Conservation (phyloP, 352 stramenopile genomes). For the Phytophthora litchii region DNA sequence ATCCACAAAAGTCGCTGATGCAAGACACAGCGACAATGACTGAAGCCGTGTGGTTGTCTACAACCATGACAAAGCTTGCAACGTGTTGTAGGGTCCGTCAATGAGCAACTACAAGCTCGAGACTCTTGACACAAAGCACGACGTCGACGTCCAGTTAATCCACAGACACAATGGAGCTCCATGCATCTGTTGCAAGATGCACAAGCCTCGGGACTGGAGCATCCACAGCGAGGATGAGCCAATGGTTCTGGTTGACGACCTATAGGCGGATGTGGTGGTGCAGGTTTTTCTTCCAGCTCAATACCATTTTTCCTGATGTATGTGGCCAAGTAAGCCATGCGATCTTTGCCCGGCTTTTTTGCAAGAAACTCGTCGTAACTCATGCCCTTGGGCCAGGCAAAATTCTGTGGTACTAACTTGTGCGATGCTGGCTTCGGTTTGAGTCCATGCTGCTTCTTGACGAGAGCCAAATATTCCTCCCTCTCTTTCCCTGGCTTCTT, state of each 20-base stretch:
- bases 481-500: constrained; percentile 12
- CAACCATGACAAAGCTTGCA: constrained; percentile 70
- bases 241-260: constrained; percentile 28
- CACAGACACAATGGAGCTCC: constrained; percentile 67
- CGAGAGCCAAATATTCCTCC: not conserved
- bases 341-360: constrained; percentile 29
- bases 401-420: constrained; percentile 11
- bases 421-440: not conserved
- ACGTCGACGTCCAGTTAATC: constrained; percentile 23
- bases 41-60: constrained; percentile 32
- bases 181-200: constrained; percentile 59
- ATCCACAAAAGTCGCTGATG: constrained; percentile 44
- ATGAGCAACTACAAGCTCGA: constrained; percentile 61
- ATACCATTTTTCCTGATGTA: constrained; percentile 34
- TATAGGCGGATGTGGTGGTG: constrained; percentile 11
- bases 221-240: constrained; percentile 47
- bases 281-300: constrained; percentile 20
- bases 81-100: constrained; percentile 30
- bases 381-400: constrained; percentile 28
- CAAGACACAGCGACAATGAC: constrained; percentile 69
- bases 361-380: constrained; percentile 26
- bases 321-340: constrained; percentile 35
- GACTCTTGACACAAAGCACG: constrained; percentile 62
- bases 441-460: constrained; percentile 5
- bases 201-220: constrained; percentile 52